Evolutionary conservation across 2,329 filamentous ascomycete species (phyloP).

Genomic region (Pseudocercospora fuligena): DNA sequence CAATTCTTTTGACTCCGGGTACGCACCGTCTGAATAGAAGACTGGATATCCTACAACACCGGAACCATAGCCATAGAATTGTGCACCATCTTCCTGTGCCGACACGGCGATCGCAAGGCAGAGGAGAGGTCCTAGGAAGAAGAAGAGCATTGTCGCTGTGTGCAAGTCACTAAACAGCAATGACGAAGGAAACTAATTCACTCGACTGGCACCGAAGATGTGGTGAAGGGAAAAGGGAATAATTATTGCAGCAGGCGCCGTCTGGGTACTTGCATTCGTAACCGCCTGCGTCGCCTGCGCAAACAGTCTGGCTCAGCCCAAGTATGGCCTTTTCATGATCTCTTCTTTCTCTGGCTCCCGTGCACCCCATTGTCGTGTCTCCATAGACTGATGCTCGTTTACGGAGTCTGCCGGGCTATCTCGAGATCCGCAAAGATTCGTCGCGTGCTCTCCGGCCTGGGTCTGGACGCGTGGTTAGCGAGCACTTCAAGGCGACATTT

Average conservation of each 20-base stretch:
- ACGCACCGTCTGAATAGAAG: constrained; percentile 28
- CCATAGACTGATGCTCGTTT: not conserved
- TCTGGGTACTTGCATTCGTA: constrained; percentile 7
- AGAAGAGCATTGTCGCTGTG: constrained; percentile 5
- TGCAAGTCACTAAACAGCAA: not conserved
- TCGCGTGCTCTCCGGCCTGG: not conserved
- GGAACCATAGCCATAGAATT: constrained; percentile 27
- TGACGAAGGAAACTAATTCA: not conserved
- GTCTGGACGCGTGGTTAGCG: not conserved
- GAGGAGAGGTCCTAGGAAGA: constrained; percentile 6
- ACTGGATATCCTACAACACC: constrained; percentile 28
- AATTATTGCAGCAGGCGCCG: not conserved
- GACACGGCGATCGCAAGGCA: constrained; percentile 5
- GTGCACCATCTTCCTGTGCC: constrained; percentile 8
- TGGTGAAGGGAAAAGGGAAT: not conserved
- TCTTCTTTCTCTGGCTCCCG: not conserved
- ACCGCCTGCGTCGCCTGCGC: not conserved
- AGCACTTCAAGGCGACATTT: not conserved
- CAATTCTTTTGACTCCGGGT: not conserved
- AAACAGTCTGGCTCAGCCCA: not conserved
- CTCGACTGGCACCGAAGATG: not conserved
- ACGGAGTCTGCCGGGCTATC: not conserved
- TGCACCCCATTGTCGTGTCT: not conserved
- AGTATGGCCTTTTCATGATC: not conserved
- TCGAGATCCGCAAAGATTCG: not conserved